A percentile compares a stretch with the other conserved stretches of the same genome.
Evolutionary conservation across 139 green algal genomes (phyloP).

Genomic region (Picochlorum sp.): DNA sequence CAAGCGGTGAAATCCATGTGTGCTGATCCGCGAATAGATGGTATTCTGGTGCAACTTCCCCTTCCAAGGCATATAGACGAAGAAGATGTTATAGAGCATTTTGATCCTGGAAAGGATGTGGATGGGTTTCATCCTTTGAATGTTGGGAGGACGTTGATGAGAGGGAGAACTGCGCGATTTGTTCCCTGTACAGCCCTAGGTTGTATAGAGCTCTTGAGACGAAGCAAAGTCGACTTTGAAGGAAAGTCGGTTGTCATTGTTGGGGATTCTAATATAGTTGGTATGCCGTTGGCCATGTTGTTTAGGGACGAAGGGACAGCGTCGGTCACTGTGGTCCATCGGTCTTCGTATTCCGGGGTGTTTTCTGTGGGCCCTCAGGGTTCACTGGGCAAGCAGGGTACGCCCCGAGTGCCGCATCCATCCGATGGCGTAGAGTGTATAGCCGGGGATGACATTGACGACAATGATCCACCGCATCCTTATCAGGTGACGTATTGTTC

Average conservation of each 20-base stretch:
- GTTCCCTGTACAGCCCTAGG: conserved; percentile 67
- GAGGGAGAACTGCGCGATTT: conserved; percentile 29
- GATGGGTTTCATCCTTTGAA: conserved; percentile 96
- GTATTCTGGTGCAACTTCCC: conserved; percentile 95
- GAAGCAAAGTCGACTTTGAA: conserved; percentile 31
- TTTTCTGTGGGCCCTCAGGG: conserved; percentile 12
- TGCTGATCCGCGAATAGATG: conserved; percentile 70
- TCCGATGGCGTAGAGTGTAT: background rate
- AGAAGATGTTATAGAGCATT: conserved; percentile 63
- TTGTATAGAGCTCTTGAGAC: conserved; percentile 46
- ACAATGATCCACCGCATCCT: background rate
- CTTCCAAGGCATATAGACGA: conserved; percentile 89
- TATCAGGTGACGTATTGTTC: conserved; percentile 15
- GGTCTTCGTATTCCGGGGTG: conserved; percentile 17
- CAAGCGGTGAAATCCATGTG: conserved; percentile 59
- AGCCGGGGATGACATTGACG: background rate
- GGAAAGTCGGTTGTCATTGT: conserved; percentile 72
- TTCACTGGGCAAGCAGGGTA: background rate
- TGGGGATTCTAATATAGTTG: conserved; percentile 89
- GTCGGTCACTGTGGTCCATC: conserved; percentile 66
- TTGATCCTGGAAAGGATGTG: conserved; percentile 85
- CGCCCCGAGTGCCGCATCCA: background rate
- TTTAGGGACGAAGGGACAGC: conserved; percentile 60
- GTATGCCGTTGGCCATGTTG: conserved; percentile 86
- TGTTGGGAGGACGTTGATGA: conserved; percentile 54